phyloP scores from a whole-genome alignment of 2,329 filamentous ascomycete genomes.

The Metarhizium sp. region DNA sequence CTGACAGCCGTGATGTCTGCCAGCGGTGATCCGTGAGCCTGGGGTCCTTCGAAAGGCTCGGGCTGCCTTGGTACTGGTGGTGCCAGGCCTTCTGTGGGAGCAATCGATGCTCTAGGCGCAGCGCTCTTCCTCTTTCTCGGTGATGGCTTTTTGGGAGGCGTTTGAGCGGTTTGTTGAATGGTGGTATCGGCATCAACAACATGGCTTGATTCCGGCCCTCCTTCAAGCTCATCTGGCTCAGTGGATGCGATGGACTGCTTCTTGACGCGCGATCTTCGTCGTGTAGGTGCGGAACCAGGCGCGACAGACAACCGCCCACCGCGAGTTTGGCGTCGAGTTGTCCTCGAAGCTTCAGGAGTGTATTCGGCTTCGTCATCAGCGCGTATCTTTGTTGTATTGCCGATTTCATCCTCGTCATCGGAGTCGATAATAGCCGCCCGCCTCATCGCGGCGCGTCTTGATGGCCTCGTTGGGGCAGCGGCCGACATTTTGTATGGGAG shows the following conservation, averaged over 20 bases:
- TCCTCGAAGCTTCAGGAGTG: conserved; percentile 58
- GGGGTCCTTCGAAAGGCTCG: conserved; percentile 44
- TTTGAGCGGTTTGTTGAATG: conserved; percentile 21
- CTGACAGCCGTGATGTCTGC: conserved; percentile 63
- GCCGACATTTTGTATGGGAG: conserved; percentile 17
- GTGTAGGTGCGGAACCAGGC: conserved; percentile 35
- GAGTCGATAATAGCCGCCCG: conserved; percentile 70
- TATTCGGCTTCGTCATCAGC: conserved; percentile 69
- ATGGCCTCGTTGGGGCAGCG: conserved; percentile 24
- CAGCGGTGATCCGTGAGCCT: conserved; percentile 47
- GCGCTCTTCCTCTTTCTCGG: conserved; percentile 61
- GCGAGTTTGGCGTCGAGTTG: conserved; percentile 41
- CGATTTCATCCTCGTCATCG: conserved; percentile 62
- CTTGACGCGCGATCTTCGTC: conserved; percentile 28
- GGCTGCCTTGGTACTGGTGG: conserved; percentile 42
- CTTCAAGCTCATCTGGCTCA: conserved; percentile 14
- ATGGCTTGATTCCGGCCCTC: conserved; percentile 20
- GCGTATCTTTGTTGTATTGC: conserved; percentile 39
- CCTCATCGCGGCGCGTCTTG: conserved; percentile 43
- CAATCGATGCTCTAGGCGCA: conserved; percentile 30
- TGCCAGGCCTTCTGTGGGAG: conserved; percentile 27
- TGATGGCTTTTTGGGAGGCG: conserved; percentile 31
- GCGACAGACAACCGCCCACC: conserved; percentile 33
- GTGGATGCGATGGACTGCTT: conserved; percentile 16
- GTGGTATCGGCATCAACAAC: conserved; percentile 23